Evolutionary conservation across 2,329 filamentous ascomycete genomes (phyloP).

Genomic region (Phyllosticta citriasiana): DNA sequence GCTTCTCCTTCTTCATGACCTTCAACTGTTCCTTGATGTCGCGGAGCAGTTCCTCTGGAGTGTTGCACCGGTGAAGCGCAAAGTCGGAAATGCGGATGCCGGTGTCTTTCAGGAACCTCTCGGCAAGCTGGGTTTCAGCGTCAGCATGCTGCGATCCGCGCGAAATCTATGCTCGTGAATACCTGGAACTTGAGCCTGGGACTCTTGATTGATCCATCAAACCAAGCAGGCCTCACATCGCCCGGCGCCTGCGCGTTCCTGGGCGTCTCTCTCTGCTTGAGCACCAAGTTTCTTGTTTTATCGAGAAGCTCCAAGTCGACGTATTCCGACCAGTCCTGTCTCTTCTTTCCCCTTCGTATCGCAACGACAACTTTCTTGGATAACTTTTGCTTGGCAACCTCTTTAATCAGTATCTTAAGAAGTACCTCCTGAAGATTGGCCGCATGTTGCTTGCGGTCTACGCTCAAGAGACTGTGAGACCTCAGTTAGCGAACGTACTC

Average conservation of each 20-base stretch:
- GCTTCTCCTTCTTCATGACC: conserved; percentile 37
- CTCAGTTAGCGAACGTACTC: background rate
- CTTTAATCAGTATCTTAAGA: conserved; percentile 1
- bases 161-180: background rate
- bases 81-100: conserved; percentile 65
- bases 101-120: conserved; percentile 73
- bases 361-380: background rate
- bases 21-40: background rate
- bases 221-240: background rate
- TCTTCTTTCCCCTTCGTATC: background rate
- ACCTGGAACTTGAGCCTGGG: background rate
- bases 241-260: background rate
- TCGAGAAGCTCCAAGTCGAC: background rate
- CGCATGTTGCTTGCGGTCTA: background rate
- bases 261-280: background rate
- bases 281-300: background rate
- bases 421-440: background rate
- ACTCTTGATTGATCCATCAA: conserved; percentile 13
- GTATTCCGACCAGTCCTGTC: background rate
- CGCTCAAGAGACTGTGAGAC: background rate
- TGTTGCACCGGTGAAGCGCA: conserved; percentile 39
- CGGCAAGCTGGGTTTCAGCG: conserved; percentile 52
- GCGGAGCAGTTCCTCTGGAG: conserved; percentile 27
- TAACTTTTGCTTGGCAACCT: background rate
- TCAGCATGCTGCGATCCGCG: conserved; percentile 10